Base-by-base conservation (phyloP, 768 basidiomycete species). In the Xerocomus brunneocitrinus region DNA sequence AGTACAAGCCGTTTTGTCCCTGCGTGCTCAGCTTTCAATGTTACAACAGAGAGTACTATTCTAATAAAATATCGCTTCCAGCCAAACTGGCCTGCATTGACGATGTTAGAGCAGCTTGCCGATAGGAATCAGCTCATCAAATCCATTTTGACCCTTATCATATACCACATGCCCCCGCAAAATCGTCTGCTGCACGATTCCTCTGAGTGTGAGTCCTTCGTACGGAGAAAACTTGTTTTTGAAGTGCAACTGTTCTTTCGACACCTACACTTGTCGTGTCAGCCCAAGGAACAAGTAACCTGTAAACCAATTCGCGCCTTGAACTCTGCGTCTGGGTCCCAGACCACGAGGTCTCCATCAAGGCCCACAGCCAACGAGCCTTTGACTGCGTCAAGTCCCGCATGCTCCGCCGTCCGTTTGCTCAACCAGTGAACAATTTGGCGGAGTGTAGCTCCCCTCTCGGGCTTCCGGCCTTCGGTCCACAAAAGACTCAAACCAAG, bases 151-250 rank as follows among this genome's bases (percentile, higher is more conserved):
- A 30, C 34, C 46, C 43, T 45, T 57, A 55, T 83, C 79, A 69
- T 89, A 97, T 0, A 87, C 79, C 42, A 87, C 67, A 16, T 66
- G 60, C 2, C 93, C 95, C 5, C 92, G 81, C n/a, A 98, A 73
- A 67, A 81, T 90, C 0, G 91, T 92, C 68, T 85, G 75, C 54
- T 81, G 73, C 34, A 94, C 89, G n/a, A 73, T 73, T 0, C 95
- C 95, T 14, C 61, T 73, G 41, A 97, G 76, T 16, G 63, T 75
- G 62, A 81, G 73, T 5, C 93, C 94, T 59, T 89, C 81, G 67
- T 95, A 98, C 2, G 95, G 90, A 4, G 91, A 90, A 19, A 97
- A 64, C 70, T 94, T 95, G 73, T 98, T 98, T 76, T 92, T 97
- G 79, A 95, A 98, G 49, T 84, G 77, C 12, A 98, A 74, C 12